Base-by-base conservation (phyloP, 2,329 filamentous ascomycete genomes). In the Cladosporium phlei region DNA sequence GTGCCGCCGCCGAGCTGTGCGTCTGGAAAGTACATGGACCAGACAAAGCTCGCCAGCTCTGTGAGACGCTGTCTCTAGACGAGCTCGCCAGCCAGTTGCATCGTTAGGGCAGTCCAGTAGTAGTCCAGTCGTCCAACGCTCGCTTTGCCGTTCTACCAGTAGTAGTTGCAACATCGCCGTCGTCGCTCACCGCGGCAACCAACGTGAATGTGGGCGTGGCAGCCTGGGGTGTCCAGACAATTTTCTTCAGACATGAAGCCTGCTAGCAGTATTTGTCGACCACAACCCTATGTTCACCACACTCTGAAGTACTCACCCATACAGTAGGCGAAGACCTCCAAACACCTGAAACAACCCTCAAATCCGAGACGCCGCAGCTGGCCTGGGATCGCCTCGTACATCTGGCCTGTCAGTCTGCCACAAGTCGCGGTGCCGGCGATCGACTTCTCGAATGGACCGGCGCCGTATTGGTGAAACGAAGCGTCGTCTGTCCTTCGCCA, bases 151-250 rank as follows among this genome's bases (percentile, higher is more conserved):
- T n/a, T n/a, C 14, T 19, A 16, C 29, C 14, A n/a, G 29, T 17
- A n/a, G 11, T 30, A n/a, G n/a, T 16, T 30, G 14, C n/a, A 9
- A 22, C 34, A n/a, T 22, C 20, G n/a, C 25, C 38, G 40, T 45
- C 40, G 22, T 45, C 40, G 42, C 42, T 45, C 42, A 45, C 42
- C 42, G 28, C 42, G 42, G 29, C 42, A 37, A 45, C 42, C 42
- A 45, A 37, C 42, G 42, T 28, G 17, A n/a, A n/a, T n/a, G n/a
- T n/a, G n/a, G n/a, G n/a, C n/a, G n/a, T 28, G 28, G 38, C 21
- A 29, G 22, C 22, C n/a, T 25, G 20, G 38, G 17, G 39, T 9
- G n/a, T 16, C 30, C 16, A 33, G 30, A 39, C 37, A n/a, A n/a
- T n/a, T n/a, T n/a, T n/a, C n/a, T n/a, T n/a, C n/a, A n/a, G n/a